These are phyloP conservation scores for Xylaria castorea DNA, from an alignment of 495 filamentous ascomycete genomes.

Conservation along the genomic window DNA sequence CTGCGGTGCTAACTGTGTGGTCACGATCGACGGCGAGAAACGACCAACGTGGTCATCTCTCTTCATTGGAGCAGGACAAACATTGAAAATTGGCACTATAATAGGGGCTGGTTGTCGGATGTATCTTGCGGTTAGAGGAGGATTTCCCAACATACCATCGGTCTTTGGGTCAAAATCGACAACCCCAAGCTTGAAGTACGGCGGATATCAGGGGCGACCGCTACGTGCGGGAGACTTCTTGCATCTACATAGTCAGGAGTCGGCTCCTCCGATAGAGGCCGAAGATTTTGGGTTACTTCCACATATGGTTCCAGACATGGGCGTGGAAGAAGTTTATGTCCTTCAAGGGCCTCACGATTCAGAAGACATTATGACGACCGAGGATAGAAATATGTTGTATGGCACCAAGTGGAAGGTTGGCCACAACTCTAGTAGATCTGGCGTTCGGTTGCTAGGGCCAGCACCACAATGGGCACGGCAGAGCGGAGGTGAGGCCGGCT, in stretches of 20 bases:
- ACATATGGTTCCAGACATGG: slow-evolving; percentile 31
- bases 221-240: slow-evolving; percentile 60
- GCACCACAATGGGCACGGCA: slow-evolving; percentile 61
- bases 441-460: slow-evolving; percentile 64
- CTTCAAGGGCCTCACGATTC: slow-evolving; percentile 65
- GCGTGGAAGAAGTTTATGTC: slow-evolving; percentile 55
- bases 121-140: slow-evolving; percentile 66
- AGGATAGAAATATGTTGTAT: slow-evolving; percentile 64
- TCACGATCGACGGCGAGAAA: slow-evolving; percentile 53
- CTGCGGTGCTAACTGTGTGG: slow-evolving; percentile 59
- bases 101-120: slow-evolving; percentile 57
- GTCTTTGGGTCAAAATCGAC: slow-evolving; percentile 68
- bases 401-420: slow-evolving; percentile 61
- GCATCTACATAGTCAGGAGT: slow-evolving; percentile 39
- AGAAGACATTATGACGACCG: slow-evolving; percentile 52
- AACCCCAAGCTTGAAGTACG: slow-evolving; percentile 60
- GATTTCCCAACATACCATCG: slow-evolving; percentile 60
- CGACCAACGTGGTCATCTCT: slow-evolving; percentile 62
- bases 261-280: not conserved
- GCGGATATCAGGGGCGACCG: slow-evolving; percentile 65
- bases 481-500: slow-evolving; percentile 66
- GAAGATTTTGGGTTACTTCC: slow-evolving; percentile 28
- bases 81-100: slow-evolving; percentile 61
- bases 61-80: slow-evolving; percentile 57
- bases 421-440: slow-evolving; percentile 65